Evolutionary conservation across 2,329 filamentous ascomycete species (phyloP).

Genomic region (Verticillium albo-atrum): DNA sequence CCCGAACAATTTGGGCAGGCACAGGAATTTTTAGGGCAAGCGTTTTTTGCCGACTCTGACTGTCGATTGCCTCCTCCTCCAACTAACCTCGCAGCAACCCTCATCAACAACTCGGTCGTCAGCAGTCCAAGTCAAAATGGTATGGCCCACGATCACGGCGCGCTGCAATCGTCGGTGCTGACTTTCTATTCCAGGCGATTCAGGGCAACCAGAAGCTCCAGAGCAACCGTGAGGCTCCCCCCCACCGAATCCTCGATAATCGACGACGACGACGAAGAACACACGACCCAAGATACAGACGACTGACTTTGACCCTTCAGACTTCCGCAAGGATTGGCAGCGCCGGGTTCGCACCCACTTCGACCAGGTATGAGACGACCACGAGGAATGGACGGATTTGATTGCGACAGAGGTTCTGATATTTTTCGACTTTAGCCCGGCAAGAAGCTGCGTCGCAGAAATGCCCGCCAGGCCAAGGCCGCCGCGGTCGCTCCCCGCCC

Average conservation of each 20-base stretch:
- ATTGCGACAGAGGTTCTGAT: slow-evolving; percentile 11
- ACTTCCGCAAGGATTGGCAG: slow-evolving; percentile 99
- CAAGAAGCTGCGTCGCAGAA: slow-evolving; percentile 89
- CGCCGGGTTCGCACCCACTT: slow-evolving; percentile 98
- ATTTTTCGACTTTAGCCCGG: slow-evolving; percentile 62
- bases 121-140: slow-evolving; percentile 41
- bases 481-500: slow-evolving; percentile 92
- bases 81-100: not conserved
- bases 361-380: slow-evolving; percentile 78
- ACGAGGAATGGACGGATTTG: slow-evolving; percentile 12
- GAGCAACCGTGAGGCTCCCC: slow-evolving; percentile 74
- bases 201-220: slow-evolving; percentile 99
- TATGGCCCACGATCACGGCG: slow-evolving; percentile 23
- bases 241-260: slow-evolving; percentile 15
- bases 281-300: slow-evolving; percentile 23
- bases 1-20: not conserved
- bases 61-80: not conserved
- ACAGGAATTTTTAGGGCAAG: not conserved
- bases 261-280: slow-evolving; percentile 20
- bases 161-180: not conserved
- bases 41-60: not conserved
- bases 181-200: slow-evolving; percentile 59
- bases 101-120: not conserved
- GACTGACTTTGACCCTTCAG: slow-evolving; percentile 47
- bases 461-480: slow-evolving; percentile 91